Percentiles rank a stretch among this genome's conserved stretches.
Evolutionary conservation across 2,329 filamentous ascomycete species (phyloP).

Genomic region (Madurella mycetomatis): DNA sequence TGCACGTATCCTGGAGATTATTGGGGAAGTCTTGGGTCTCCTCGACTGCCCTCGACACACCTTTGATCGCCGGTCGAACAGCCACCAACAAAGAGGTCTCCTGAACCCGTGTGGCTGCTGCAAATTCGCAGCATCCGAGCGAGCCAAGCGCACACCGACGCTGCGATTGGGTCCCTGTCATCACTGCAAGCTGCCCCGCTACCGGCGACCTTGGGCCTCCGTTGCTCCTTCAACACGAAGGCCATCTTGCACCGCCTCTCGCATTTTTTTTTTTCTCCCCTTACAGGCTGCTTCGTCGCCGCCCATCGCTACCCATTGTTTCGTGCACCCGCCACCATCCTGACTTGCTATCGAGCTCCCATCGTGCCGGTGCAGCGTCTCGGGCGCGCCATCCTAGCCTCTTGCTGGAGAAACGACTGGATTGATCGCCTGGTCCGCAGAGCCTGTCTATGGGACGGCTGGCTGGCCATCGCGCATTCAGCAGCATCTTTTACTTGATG

Average conservation of each 20-base stretch:
- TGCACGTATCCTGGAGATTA: neutral
- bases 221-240: constrained; percentile 25
- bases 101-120: constrained; percentile 1
- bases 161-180: constrained; percentile 15
- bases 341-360: constrained; percentile 11
- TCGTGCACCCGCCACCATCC: constrained; percentile 19
- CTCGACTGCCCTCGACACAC: neutral
- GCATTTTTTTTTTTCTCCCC: constrained; percentile 16
- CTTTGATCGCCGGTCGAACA: neutral
- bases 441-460: constrained; percentile 17
- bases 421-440: neutral
- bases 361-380: constrained; percentile 16
- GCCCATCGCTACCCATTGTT: constrained; percentile 19
- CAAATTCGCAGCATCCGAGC: neutral
- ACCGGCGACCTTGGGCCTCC: constrained; percentile 6
- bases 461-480: constrained; percentile 13
- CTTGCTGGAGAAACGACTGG: neutral
- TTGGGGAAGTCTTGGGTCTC: neutral
- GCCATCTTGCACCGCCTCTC: constrained; percentile 22
- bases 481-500: constrained; percentile 22
- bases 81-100: constrained; percentile 4
- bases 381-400: constrained; percentile 7
- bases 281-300: constrained; percentile 17
- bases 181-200: constrained; percentile 18
- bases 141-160: constrained; percentile 3